Percentiles rank a stretch among this genome's conserved stretches.
These are phyloP conservation scores for Pulveroboletus sp. DNA, from an alignment of 768 basidiomycete species.

Conservation along the genomic window DNA sequence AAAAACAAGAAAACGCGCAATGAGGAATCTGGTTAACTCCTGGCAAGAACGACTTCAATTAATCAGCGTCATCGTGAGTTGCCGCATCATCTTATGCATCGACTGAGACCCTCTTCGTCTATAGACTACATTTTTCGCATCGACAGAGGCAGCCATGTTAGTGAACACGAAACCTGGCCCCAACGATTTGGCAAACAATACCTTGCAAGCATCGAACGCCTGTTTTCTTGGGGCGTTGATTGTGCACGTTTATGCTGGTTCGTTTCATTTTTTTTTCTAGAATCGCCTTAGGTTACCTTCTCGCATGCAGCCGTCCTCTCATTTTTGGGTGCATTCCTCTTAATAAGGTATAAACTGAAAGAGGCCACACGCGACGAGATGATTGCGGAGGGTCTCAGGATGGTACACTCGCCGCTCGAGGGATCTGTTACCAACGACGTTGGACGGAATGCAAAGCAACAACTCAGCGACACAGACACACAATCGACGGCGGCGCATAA, in stretches of 20 bases:
- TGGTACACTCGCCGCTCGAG: conserved; percentile 23
- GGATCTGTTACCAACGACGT: conserved; percentile 10
- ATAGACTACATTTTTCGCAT: conserved; percentile 62
- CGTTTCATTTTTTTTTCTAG: conserved; percentile 9
- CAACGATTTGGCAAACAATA: conserved; percentile 5
- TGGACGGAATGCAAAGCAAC: conserved; percentile 7
- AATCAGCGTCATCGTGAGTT: conserved; percentile 54
- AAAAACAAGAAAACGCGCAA: conserved; percentile 39
- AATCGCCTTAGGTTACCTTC: not conserved
- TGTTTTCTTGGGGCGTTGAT: conserved; percentile 49
- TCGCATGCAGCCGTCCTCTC: conserved; percentile 36
- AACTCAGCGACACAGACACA: conserved; percentile 1
- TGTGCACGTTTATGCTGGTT: conserved; percentile 50
- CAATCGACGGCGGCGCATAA: not conserved
- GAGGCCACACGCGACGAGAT: conserved; percentile 49
- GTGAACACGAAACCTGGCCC: conserved; percentile 38
- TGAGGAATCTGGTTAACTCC: conserved; percentile 49
- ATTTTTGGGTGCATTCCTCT: conserved; percentile 54
- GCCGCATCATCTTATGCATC: not conserved
- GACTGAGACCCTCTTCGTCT: not conserved
- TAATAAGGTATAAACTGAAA: conserved; percentile 51
- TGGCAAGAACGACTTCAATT: conserved; percentile 63
- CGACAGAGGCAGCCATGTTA: conserved; percentile 52
- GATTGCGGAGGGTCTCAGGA: conserved; percentile 33
- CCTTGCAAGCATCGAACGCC: conserved; percentile 40